phyloP scores from a whole-genome alignment of 192 early-diverging fungal species.

The Diversispora epigaea region DNA sequence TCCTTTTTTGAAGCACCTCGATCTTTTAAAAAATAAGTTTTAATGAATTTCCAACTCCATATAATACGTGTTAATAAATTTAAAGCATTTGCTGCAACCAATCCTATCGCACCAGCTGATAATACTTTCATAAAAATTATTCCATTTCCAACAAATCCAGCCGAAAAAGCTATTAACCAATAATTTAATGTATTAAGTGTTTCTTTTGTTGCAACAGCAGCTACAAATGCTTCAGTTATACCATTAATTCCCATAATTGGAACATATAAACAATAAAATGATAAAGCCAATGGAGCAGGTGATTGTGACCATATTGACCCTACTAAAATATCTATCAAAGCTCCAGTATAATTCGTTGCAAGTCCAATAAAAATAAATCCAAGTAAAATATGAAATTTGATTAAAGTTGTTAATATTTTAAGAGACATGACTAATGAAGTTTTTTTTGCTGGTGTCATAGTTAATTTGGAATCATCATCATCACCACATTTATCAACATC shows the following conservation, averaged over 20 bases:
- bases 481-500: conserved; percentile 23
- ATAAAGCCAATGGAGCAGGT: conserved; percentile 57
- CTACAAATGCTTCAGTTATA: conserved; percentile 90
- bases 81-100: conserved; percentile 83
- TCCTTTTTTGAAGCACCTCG: conserved; percentile 4
- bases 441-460: conserved; percentile 19
- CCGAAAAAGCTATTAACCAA: conserved; percentile 77
- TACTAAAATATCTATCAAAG: conserved; percentile 65
- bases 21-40: conserved; percentile 53
- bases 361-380: conserved; percentile 77
- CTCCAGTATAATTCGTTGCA: conserved; percentile 78
- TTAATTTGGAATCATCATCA: conserved; percentile 18
- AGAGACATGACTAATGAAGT: conserved; percentile 30
- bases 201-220: conserved; percentile 71
- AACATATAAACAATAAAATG: conserved; percentile 85
- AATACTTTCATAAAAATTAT: conserved; percentile 60
- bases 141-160: conserved; percentile 62
- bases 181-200: conserved; percentile 62
- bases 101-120: conserved; percentile 68
- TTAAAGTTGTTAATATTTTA: conserved; percentile 42
- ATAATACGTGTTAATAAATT: conserved; percentile 78
- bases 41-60: conserved; percentile 70
- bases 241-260: conserved; percentile 96
- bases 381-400: conserved; percentile 71
- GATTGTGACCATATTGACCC: conserved; percentile 55